Percentiles rank a stretch among this genome's conserved stretches.
These are phyloP conservation scores for Peronospora destructor DNA, from an alignment of 352 stramenopile species.

Conservation along the genomic window DNA sequence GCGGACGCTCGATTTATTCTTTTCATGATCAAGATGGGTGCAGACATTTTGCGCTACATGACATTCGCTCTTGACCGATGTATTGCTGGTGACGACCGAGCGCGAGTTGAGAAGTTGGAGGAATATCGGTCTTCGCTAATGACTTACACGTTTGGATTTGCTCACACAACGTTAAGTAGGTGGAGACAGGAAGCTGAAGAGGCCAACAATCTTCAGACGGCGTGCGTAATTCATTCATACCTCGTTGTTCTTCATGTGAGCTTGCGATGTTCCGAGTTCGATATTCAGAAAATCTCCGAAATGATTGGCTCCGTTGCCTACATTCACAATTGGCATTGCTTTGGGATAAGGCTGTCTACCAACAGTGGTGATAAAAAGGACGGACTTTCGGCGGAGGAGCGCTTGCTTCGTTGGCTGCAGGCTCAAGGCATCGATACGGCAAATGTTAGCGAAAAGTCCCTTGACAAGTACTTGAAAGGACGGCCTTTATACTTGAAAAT, in stretches of 20 bases:
- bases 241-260: slow-evolving; percentile 64
- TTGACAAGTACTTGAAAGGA: slow-evolving; percentile 84
- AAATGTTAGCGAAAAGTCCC: slow-evolving; percentile 67
- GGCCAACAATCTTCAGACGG: slow-evolving; percentile 68
- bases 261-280: slow-evolving; percentile 64
- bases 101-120: slow-evolving; percentile 37
- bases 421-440: slow-evolving; percentile 86
- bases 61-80: slow-evolving; percentile 63
- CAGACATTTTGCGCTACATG: slow-evolving; percentile 74
- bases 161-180: slow-evolving; percentile 60
- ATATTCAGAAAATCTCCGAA: slow-evolving; percentile 47
- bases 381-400: slow-evolving; percentile 61
- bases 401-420: slow-evolving; percentile 83
- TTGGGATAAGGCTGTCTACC: slow-evolving; percentile 77
- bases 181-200: slow-evolving; percentile 69
- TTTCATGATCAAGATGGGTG: slow-evolving; percentile 82
- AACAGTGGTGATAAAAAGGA: slow-evolving; percentile 37
- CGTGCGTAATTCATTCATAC: slow-evolving; percentile 84
- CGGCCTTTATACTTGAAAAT: slow-evolving; percentile 84
- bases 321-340: slow-evolving; percentile 88
- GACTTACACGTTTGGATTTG: slow-evolving; percentile 65
- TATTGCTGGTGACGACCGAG: slow-evolving; percentile 26
- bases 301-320: slow-evolving; percentile 83
- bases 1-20: slow-evolving; percentile 80
- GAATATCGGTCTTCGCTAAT: slow-evolving; percentile 49